Conservation (phyloP, 2,329 filamentous ascomycete species). For the Chaetomium sp. region DNA sequence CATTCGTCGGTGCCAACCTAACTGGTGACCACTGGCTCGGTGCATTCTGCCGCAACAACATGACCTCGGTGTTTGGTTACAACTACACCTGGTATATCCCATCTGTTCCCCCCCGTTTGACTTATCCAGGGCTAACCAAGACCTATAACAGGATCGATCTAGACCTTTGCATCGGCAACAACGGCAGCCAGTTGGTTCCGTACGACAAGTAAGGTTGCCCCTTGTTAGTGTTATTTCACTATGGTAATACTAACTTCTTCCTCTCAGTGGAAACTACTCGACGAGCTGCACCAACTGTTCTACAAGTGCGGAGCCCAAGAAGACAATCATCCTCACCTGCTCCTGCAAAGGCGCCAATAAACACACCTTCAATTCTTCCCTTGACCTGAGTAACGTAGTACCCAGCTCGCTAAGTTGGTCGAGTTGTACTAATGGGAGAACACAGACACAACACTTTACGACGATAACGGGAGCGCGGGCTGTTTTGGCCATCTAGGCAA, state of each 20-base stretch:
- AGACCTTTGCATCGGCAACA: constrained; percentile 39
- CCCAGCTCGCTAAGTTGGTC: neutral
- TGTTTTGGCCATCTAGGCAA: constrained; percentile 45
- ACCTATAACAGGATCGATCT: constrained; percentile 42
- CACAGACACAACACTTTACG: constrained; percentile 43
- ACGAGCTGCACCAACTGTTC: constrained; percentile 34
- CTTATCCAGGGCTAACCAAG: neutral
- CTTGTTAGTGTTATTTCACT: neutral
- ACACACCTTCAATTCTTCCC: neutral
- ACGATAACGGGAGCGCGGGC: constrained; percentile 43
- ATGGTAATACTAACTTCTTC: neutral
- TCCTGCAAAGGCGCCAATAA: constrained; percentile 27
- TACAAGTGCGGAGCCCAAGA: constrained; percentile 13
- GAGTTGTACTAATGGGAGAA: neutral
- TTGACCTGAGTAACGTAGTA: constrained; percentile 36
- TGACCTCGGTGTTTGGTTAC: constrained; percentile 42
- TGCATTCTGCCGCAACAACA: constrained; percentile 46
- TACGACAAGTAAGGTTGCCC: constrained; percentile 28
- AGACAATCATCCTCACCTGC: constrained; percentile 35
- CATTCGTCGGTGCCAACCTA: constrained; percentile 42
- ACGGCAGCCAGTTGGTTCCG: constrained; percentile 32
- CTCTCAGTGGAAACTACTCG: constrained; percentile 34
- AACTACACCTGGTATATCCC: constrained; percentile 45
- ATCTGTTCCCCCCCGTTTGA: neutral
- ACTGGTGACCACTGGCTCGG: constrained; percentile 40